These are phyloP conservation scores for Trametes maxima DNA, from an alignment of 768 basidiomycete genomes.

Conservation along the genomic window DNA sequence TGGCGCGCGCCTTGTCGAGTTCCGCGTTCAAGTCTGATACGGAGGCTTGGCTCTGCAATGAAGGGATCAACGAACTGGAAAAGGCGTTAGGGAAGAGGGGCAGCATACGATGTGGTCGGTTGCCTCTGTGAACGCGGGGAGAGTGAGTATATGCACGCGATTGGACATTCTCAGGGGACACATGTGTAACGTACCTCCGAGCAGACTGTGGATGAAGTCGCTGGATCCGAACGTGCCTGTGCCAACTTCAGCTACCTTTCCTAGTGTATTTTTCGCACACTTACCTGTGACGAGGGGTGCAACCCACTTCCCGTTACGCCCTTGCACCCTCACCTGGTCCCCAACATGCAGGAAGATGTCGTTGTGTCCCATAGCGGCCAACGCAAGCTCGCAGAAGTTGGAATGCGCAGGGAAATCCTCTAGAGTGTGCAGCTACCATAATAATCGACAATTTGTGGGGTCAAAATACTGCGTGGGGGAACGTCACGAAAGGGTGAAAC, in stretches of 20 bases:
- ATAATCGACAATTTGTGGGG: background rate
- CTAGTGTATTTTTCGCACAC: background rate
- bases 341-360: conserved; percentile 90
- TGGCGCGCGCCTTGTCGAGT: conserved; percentile 68
- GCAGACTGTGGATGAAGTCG: conserved; percentile 78
- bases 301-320: conserved; percentile 73
- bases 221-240: conserved; percentile 73
- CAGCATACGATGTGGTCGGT: conserved; percentile 58
- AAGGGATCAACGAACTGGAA: background rate
- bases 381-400: conserved; percentile 85
- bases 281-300: conserved; percentile 81
- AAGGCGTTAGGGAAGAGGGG: background rate
- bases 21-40: conserved; percentile 85
- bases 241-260: background rate
- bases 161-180: background rate
- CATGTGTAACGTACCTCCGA: conserved; percentile 58
- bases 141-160: conserved; percentile 2
- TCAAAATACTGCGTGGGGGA: no score
- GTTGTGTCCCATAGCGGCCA: conserved; percentile 71
- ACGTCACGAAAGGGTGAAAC: conserved; percentile 23
- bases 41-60: conserved; percentile 54
- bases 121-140: conserved; percentile 46
- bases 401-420: conserved; percentile 91
- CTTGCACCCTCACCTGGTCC: conserved; percentile 70
- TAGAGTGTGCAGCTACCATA: conserved; percentile 65